Base-by-base conservation (phyloP, 2,329 filamentous ascomycete genomes). In the Helotiales sp. region DNA sequence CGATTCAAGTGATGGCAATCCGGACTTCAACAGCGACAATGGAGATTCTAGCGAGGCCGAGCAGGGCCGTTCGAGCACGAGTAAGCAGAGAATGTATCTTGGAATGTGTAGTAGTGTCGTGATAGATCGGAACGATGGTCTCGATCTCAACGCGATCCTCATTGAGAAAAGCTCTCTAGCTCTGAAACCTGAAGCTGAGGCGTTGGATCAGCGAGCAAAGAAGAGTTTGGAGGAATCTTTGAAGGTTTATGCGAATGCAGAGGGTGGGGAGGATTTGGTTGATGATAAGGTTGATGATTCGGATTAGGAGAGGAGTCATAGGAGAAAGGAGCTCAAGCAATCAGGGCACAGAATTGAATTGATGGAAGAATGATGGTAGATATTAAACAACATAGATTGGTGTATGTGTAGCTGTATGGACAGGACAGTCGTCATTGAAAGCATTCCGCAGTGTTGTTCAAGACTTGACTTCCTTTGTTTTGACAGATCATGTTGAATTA, bases 271-370 rank as follows among this genome's bases (percentile, higher is more conserved):
- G 57, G 67, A 69, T 22, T 33, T 66, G 46, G 64, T 55, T 52
- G 65, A 66, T 17, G 67, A 62, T n/a, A 62, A 64, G 49, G 52
- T 29, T 17, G 67, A 67, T 56, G 66, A 70, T 22, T 63, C 64
- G 15, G 66, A 68, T 33, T 66, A 58, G 36, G 12, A 34, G 31
- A n/a, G 31, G n/a, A 34, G 9, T 34, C n/a, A 34, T 9, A 34
- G 31, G n/a, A n/a, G 31, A n/a, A 34, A 34, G 31, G 31, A 9
- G 9, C 31, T 34, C 9, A n/a, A 34, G n/a, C 9, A 9, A 34
- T 34, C 31, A 34, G 31, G n/a, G n/a, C n/a, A n/a, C n/a, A n/a
- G n/a, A n/a, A n/a, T n/a, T n/a, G n/a, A n/a, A n/a, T n/a, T n/a
- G n/a, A n/a, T n/a, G n/a, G n/a, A n/a, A n/a, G n/a, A n/a, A n/a